Evolutionary conservation across 2,329 filamentous ascomycete species (phyloP), one percentile per base, ranked within the genome.

Genomic region (Alternaria sp.): DNA sequence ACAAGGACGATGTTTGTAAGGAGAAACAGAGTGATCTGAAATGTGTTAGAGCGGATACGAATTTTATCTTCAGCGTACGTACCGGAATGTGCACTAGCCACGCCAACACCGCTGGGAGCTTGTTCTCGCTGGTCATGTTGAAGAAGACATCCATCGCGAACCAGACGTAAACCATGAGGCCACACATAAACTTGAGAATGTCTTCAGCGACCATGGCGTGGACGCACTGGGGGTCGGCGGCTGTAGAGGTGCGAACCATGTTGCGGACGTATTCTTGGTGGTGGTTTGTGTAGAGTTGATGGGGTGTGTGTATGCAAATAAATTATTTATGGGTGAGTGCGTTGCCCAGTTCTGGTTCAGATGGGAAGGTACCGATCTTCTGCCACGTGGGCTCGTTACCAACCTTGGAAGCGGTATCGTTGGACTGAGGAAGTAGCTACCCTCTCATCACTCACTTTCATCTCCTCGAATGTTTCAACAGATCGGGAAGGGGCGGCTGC

Each of bases 271-370:
- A 18, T 41, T 41, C 3, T 2, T 41, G 37, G n/a, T 18, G 15
- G 15, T 18, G n/a, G 0, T 41, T 0, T 41, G 1, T 3, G 37
- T 41, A 11, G 37, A 41, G 37, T 41, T 41, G 37, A 3, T 0
- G 5, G 15, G n/a, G 5, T 2, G 33, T 18, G 37, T 10, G 8
- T 25, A 9, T 3, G 25, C 25, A 25, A 4, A 18, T 4, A 18
- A 41, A 41, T 18, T n/a, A 18, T 3, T 18, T 18, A 41, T 41
- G 9, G 26, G 15, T 41, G 37, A 41, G 37, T 41, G 37, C 9
- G 1, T 41, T 41, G 37, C 1, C 1, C 2, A 41, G 15, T 41
- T 1, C 0, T 41, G 37, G 37, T 41, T 41, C 1, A 1, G 0
- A 41, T 10, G 1, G 3, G 37, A 41, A 0, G 37, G 37, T 37